Base-by-base conservation (phyloP, 1,139 yeast species). In the Debaryomyces fabryi region DNA sequence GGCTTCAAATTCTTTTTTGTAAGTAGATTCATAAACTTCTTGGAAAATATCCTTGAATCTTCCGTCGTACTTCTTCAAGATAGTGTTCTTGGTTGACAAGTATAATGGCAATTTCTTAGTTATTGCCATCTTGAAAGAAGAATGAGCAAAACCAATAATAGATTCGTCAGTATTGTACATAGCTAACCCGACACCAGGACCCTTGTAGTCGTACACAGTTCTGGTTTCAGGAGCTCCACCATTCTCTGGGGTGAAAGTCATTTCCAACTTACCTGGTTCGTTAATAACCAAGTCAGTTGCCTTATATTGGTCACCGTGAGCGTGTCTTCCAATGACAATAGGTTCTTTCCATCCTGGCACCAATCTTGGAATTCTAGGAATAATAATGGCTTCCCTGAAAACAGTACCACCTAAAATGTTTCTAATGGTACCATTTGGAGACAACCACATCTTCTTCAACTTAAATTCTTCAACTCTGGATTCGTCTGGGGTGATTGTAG, bases 111-210 rank as follows among this genome's bases (percentile, higher is more conserved):
- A 68, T 52, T 80, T 77, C 64, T 87, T 81, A 54, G 76, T 76
- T 50, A 87, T 64, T 2, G 95, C 95, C 73, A 86, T 72, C 64
- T 84, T 83, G 76, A 87, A 87, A 16, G 91, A 85, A 24, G 91
- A 81, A 59, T 84, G 87, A 38, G 93, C 95, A 70, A 87, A 87
- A 9, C 88, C 93, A 39, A 67, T 68, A 58, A 87, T 87, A n/a
- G 91, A 85, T 59, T 84, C 88, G 55, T 86, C 90, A 35, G 93
- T 87, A 69, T 87, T 87, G 71, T 87, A 87, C 93, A 87, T 87
- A 39, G 90, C 86, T 62, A 87, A 68, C 1, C 88, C 93, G 51
- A 86, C 89, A 62, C 95, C 93, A 29, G 83, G 69, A 32, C 83
- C 82, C 47, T 79, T 72, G 64, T 78, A 87, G 58, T 84, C 79